phyloP scores from a whole-genome alignment of 83 land plant species.

The Picea abies region DNA sequence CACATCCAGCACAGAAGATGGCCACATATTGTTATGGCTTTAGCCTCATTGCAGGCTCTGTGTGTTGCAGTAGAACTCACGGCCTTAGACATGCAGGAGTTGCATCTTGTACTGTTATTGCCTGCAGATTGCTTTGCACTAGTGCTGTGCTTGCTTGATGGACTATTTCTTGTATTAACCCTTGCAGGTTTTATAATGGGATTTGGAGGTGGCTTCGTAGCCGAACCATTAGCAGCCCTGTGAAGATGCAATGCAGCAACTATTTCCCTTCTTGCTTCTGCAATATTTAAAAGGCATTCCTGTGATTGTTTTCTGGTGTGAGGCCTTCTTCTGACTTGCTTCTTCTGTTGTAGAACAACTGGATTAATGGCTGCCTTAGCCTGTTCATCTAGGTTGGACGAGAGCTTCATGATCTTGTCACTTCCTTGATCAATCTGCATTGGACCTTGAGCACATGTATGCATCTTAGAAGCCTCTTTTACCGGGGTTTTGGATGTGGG shows the following conservation, averaged over 20 bases:
- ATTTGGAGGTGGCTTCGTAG: neutral
- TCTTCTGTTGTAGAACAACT: constrained; percentile 24
- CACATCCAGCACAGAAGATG: constrained; percentile 8
- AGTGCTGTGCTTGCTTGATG: neutral
- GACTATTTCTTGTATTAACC: neutral
- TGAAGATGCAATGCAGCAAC: constrained; percentile 68
- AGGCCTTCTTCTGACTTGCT: constrained; percentile 66
- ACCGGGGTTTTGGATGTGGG: neutral
- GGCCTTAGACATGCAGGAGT: constrained; percentile 1
- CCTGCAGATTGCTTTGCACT: neutral
- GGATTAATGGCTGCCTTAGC: too few species aligned
- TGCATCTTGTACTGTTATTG: neutral
- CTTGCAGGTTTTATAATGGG: too few species aligned
- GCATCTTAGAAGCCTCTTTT: neutral
- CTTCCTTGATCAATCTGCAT: constrained; percentile 6
- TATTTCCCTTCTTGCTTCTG: constrained; percentile 72
- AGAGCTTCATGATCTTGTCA: too few species aligned
- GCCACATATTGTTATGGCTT: constrained; percentile 13
- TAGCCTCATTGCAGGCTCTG: neutral
- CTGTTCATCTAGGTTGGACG: neutral
- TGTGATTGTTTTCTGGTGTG: constrained; percentile 63
- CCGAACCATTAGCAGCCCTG: constrained; percentile 29
- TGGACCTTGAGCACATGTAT: constrained; percentile 2
- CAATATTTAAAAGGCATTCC: constrained; percentile 61
- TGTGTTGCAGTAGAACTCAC: neutral